Conservation (phyloP, 768 basidiomycete genomes). For the Amanita subjunquillea region DNA sequence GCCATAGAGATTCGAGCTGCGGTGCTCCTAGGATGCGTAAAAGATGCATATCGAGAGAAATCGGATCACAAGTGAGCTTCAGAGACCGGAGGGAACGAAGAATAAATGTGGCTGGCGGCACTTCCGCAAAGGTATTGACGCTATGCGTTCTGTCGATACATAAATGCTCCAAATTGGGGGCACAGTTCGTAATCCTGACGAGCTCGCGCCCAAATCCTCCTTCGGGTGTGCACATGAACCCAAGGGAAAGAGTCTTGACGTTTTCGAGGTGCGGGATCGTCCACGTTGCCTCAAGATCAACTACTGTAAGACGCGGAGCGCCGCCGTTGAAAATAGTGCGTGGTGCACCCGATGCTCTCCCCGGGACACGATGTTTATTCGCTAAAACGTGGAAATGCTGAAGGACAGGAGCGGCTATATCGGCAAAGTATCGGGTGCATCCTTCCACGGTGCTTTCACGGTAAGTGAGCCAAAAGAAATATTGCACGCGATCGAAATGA, state of each 20-base stretch:
- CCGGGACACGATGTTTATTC: neutral
- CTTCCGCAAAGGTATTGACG: neutral
- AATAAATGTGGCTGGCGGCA: neutral
- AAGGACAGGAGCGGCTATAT: slow-evolving; percentile 1
- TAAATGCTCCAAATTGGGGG: neutral
- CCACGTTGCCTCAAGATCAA: slow-evolving; percentile 9
- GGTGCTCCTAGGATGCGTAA: slow-evolving; percentile 17
- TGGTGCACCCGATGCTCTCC: neutral
- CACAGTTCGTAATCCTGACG: neutral
- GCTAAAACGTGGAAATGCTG: neutral
- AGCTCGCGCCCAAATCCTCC: neutral
- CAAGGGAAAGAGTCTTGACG: slow-evolving; percentile 17
- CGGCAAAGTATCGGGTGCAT: neutral
- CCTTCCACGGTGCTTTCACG: neutral
- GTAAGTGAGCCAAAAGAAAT: slow-evolving; percentile 1
- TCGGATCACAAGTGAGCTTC: slow-evolving; percentile 15
- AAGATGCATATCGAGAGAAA: slow-evolving; percentile 17
- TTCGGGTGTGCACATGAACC: neutral
- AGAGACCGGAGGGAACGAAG: slow-evolving; percentile 17
- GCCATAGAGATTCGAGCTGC: slow-evolving; percentile 24
- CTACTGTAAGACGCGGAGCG: slow-evolving; percentile 13
- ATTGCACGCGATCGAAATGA: slow-evolving; percentile 3
- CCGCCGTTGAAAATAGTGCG: slow-evolving; percentile 12
- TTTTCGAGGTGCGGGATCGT: slow-evolving; percentile 16
- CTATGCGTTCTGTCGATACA: neutral